Percentiles rank a stretch among this genome's conserved stretches.
These are phyloP conservation scores for Sphagnurus paluster DNA, from an alignment of 1,284 basidiomycete species.

Conservation along the genomic window DNA sequence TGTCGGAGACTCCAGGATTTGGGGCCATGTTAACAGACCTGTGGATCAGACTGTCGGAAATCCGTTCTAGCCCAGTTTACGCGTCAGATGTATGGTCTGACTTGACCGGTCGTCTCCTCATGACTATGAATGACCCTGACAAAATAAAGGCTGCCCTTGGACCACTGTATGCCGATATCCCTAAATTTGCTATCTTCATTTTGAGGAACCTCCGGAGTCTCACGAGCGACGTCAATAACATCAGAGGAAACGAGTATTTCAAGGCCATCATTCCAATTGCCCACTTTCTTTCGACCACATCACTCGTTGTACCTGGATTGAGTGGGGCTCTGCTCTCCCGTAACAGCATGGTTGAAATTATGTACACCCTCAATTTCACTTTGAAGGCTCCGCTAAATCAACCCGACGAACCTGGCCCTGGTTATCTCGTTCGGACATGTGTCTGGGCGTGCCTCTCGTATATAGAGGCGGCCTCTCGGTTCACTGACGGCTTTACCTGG, in stretches of 20 bases:
- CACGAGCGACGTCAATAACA: background rate
- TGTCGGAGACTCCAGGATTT: too few relatives aligned
- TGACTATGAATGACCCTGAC: background rate
- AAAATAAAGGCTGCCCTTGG: background rate
- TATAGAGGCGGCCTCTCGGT: background rate
- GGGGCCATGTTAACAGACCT: too few relatives aligned
- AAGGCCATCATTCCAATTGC: background rate
- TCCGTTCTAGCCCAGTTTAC: too few relatives aligned
- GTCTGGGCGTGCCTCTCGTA: conserved; percentile 4
- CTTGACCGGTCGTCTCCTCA: background rate
- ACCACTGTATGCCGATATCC: background rate
- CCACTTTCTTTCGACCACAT: background rate
- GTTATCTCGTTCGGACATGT: background rate
- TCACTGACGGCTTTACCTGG: conserved; percentile 9
- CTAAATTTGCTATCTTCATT: background rate
- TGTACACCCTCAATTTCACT: background rate
- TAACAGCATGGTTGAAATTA: too few relatives aligned
- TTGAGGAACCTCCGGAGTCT: background rate
- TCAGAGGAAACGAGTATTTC: background rate
- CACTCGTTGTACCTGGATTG: background rate
- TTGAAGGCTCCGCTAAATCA: background rate
- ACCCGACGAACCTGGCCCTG: background rate
- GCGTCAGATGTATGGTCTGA: too few relatives aligned
- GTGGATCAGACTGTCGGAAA: too few relatives aligned
- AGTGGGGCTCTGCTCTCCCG: too few relatives aligned